phyloP scores from a whole-genome alignment of 371 early-diverging fungal genomes.

The Syncephalastrum monosporum region DNA sequence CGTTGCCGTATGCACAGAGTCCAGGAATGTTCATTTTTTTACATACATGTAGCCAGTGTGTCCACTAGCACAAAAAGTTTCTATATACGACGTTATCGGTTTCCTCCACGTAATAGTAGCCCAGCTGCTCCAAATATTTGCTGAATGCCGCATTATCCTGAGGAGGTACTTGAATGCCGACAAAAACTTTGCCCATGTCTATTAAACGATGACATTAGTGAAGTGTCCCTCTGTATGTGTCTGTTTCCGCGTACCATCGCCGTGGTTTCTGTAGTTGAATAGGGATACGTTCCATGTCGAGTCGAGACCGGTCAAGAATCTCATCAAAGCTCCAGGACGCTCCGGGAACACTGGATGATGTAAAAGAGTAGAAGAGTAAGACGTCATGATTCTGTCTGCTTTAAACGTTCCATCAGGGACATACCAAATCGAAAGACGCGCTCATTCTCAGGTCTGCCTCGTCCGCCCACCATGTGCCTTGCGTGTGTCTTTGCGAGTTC shows the following conservation, averaged over 20 bases:
- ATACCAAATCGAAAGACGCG: conserved; percentile 84
- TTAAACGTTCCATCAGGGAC: not conserved
- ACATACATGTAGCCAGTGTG: too few relatives aligned
- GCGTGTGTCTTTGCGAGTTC: conserved; percentile 96
- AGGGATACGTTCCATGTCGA: conserved; percentile 88
- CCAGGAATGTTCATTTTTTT: too few relatives aligned
- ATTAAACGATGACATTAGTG: not conserved
- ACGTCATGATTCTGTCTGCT: not conserved
- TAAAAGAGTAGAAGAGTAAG: not conserved
- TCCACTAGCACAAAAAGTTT: conserved; percentile 58
- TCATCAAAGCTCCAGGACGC: conserved; percentile 87
- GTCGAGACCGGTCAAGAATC: conserved; percentile 76
- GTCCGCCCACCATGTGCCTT: conserved; percentile 89
- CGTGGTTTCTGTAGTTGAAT: conserved; percentile 97
- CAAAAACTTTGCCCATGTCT: conserved; percentile 91
- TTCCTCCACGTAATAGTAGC: conserved; percentile 87
- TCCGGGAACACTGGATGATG: conserved; percentile 80
- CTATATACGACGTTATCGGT: conserved; percentile 85
- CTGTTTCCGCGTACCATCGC: conserved; percentile 63
- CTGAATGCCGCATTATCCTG: conserved; percentile 60
- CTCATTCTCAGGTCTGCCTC: conserved; percentile 75
- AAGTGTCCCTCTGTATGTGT: conserved; percentile 1
- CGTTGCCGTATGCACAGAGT: too few relatives aligned
- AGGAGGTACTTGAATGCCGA: conserved; percentile 90
- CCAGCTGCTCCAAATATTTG: conserved; percentile 67